phyloP scores from a whole-genome alignment of 352 stramenopile genomes.

The Blastocystis sp. region DNA sequence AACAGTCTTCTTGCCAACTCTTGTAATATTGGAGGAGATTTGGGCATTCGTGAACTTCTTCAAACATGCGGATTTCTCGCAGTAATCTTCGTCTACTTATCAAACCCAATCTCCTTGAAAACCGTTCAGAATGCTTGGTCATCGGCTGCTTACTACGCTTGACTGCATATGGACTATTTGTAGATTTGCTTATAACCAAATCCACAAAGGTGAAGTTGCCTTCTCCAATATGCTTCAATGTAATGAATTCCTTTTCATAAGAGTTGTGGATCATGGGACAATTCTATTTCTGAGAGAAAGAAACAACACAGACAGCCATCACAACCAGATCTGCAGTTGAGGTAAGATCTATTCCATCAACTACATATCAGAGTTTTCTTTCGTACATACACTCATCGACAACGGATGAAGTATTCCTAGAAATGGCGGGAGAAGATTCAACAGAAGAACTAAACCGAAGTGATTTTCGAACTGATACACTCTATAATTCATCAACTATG shows the following conservation, averaged over 20 bases:
- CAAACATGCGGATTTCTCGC: conserved; percentile 30
- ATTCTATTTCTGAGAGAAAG: background rate
- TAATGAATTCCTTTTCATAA: conserved; percentile 58
- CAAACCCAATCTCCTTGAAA: background rate
- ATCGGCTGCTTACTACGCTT: conserved; percentile 42
- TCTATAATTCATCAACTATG: background rate
- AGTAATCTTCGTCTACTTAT: background rate
- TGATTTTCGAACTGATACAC: background rate
- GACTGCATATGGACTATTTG: conserved; percentile 18
- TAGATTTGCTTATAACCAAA: background rate
- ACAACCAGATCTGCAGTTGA: background rate
- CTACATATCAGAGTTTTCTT: background rate
- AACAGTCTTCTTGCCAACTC: conserved; percentile 50
- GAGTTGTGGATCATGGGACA: background rate
- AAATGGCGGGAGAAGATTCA: conserved; percentile 29
- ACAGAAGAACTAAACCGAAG: conserved; percentile 42
- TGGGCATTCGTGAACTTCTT: background rate
- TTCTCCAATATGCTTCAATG: conserved; percentile 34
- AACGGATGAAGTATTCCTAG: background rate
- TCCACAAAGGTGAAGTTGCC: conserved; percentile 57
- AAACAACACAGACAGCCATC: background rate
- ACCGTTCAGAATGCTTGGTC: conserved; percentile 20
- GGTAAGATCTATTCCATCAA: background rate
- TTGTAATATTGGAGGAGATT: conserved; percentile 60
- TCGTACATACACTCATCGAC: background rate